These are phyloP conservation scores for Coleophoma cylindrospora DNA, from an alignment of 2,329 filamentous ascomycete genomes.

Conservation along the genomic window DNA sequence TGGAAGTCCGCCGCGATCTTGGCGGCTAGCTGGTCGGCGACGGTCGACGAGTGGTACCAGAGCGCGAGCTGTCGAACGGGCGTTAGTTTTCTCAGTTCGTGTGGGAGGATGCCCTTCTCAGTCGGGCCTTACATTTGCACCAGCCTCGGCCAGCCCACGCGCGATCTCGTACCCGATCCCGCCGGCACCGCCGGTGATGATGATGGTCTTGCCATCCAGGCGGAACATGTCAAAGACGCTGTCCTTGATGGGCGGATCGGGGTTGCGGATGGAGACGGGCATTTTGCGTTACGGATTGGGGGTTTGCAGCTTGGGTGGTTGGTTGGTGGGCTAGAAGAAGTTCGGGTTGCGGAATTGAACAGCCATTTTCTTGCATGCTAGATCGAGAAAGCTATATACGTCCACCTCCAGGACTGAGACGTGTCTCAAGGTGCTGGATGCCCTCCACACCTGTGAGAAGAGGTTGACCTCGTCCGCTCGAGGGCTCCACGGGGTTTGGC, in stretches of 20 bases:
- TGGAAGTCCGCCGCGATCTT: slow-evolving; percentile 9
- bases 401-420: too few species aligned
- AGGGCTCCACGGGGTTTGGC: too few species aligned
- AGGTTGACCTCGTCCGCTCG: too few species aligned
- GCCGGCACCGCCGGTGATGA: slow-evolving; percentile 39
- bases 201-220: slow-evolving; percentile 35
- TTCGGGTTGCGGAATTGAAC: too few species aligned
- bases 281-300: neutral
- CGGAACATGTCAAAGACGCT: slow-evolving; percentile 27
- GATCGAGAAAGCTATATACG: too few species aligned
- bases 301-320: neutral
- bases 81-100: neutral
- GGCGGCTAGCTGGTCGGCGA: slow-evolving; percentile 21
- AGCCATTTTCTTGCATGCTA: too few species aligned
- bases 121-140: slow-evolving; percentile 26
- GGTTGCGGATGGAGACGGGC: slow-evolving; percentile 2
- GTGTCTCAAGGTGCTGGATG: too few species aligned
- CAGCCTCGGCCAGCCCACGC: slow-evolving; percentile 36
- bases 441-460: too few species aligned
- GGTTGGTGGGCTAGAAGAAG: neutral
- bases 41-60: slow-evolving; percentile 25
- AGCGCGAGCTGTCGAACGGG: slow-evolving; percentile 21
- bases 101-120: neutral
- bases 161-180: slow-evolving; percentile 38
- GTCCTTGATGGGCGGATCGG: slow-evolving; percentile 4